Conservation (phyloP, 2,329 filamentous ascomycete species). For the Diaporthe vaccinii region DNA sequence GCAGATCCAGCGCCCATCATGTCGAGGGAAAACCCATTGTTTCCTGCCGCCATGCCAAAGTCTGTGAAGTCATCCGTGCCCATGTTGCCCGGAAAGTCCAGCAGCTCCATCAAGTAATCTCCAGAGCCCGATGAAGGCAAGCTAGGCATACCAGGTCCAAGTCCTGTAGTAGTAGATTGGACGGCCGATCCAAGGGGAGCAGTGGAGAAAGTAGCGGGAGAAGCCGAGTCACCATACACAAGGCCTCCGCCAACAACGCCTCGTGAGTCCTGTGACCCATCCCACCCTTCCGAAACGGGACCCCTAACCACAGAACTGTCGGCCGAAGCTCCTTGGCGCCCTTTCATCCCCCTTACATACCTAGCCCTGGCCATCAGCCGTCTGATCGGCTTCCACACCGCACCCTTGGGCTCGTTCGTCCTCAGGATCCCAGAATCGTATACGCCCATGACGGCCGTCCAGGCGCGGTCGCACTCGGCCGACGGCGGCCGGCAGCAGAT, state of each 20-base stretch:
- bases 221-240: neutral
- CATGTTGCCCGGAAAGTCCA: neutral
- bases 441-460: slow-evolving; percentile 55
- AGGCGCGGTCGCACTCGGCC: slow-evolving; percentile 63
- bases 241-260: no score
- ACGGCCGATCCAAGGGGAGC: neutral
- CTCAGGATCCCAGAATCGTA: slow-evolving; percentile 21
- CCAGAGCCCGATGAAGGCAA: neutral
- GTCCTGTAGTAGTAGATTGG: neutral
- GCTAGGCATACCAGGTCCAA: neutral
- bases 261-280: neutral
- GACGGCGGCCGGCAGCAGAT: slow-evolving; percentile 63
- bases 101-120: slow-evolving; percentile 5
- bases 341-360: slow-evolving; percentile 39
- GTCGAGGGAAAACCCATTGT: neutral
- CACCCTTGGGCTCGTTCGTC: neutral
- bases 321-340: neutral
- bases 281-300: neutral
- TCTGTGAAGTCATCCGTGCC: neutral
- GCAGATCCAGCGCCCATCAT: slow-evolving; percentile 32
- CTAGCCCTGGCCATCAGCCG: slow-evolving; percentile 40
- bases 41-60: neutral
- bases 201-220: no score
- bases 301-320: fast-evolving
- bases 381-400: slow-evolving; percentile 39